Percentiles rank a stretch among this genome's conserved stretches.
phyloP scores from a whole-genome alignment of 768 basidiomycete species.

The Royoungia palumana region DNA sequence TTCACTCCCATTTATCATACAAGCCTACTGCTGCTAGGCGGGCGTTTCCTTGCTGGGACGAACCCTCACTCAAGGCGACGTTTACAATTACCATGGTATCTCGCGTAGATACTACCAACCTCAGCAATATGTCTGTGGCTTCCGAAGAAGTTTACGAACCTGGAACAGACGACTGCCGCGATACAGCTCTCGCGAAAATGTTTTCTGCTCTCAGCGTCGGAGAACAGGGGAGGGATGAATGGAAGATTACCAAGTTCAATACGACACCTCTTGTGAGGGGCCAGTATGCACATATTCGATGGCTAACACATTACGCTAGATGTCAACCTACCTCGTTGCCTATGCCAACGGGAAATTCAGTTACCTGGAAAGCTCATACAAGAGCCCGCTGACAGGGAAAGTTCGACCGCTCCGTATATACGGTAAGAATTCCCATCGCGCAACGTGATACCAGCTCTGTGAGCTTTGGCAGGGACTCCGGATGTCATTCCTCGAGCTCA shows the following conservation, averaged over 20 bases:
- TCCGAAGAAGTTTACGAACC: constrained; percentile 52
- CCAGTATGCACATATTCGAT: neutral
- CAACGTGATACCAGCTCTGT: neutral
- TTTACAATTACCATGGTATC: constrained; percentile 77
- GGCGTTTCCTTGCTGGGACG: constrained; percentile 90
- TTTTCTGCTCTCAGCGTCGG: constrained; percentile 38
- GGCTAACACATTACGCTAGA: constrained; percentile 29
- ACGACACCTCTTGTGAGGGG: constrained; percentile 65
- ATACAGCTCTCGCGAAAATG: constrained; percentile 39
- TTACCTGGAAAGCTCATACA: constrained; percentile 70
- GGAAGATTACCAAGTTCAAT: constrained; percentile 83
- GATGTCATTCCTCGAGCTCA: constrained; percentile 81
- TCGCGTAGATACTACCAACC: constrained; percentile 65
- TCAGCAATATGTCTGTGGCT: constrained; percentile 83
- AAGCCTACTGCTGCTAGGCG: constrained; percentile 84
- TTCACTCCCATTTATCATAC: neutral
- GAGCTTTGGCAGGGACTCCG: constrained; percentile 55
- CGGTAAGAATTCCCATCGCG: constrained; percentile 39
- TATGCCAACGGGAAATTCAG: constrained; percentile 80
- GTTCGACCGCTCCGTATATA: constrained; percentile 83
- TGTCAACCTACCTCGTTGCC: constrained; percentile 89
- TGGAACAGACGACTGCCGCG: constrained; percentile 27
- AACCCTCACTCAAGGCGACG: constrained; percentile 86
- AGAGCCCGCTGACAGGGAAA: constrained; percentile 76
- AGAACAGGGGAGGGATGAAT: constrained; percentile 39